A percentile compares a stretch with the other conserved stretches of the same genome.
Conservation (phyloP, 306 rosid genomes). For the Gastrolobium villosum region DNA sequence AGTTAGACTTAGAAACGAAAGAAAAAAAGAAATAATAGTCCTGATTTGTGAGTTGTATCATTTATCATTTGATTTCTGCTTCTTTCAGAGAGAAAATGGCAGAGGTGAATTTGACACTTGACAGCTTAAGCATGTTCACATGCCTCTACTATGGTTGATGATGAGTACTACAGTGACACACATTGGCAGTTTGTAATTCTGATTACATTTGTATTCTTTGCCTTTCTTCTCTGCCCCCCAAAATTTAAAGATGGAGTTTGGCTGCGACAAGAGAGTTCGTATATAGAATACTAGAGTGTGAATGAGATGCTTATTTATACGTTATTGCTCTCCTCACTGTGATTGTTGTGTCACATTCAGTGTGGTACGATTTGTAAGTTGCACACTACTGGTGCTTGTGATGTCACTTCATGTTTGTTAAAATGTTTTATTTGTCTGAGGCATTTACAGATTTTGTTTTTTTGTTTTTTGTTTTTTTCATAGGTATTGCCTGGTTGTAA, state of each 20-base stretch:
- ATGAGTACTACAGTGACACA: conserved; percentile 34
- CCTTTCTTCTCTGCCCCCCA: conserved; percentile 21
- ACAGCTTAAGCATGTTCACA: conserved; percentile 36
- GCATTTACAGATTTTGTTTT: conserved; percentile 40
- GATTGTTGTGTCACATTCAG: conserved; percentile 35
- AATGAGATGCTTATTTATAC: conserved; percentile 64
- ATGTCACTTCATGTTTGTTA: conserved; percentile 54
- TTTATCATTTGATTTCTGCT: conserved; percentile 46
- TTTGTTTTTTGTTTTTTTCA: not conserved
- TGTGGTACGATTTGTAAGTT: conserved; percentile 43
- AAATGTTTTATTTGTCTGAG: conserved; percentile 54
- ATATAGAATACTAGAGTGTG: conserved; percentile 41
- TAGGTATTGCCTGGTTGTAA: conserved; percentile 29
- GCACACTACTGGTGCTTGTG: conserved; percentile 57
- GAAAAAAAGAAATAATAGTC: not conserved
- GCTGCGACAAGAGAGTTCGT: conserved; percentile 32
- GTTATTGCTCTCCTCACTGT: conserved; percentile 47
- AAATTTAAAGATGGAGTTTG: conserved; percentile 39
- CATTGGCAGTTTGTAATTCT: conserved; percentile 40
- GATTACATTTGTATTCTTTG: conserved; percentile 48
- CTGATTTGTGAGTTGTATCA: conserved; percentile 25
- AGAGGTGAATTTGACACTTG: conserved; percentile 60
- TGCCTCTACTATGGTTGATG: conserved; percentile 32
- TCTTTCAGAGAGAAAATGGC: conserved; percentile 89
- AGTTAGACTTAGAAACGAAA: not conserved